These are phyloP conservation scores for Alternaria gansuensis DNA, from an alignment of 2,329 filamentous ascomycete species.

Conservation along the genomic window DNA sequence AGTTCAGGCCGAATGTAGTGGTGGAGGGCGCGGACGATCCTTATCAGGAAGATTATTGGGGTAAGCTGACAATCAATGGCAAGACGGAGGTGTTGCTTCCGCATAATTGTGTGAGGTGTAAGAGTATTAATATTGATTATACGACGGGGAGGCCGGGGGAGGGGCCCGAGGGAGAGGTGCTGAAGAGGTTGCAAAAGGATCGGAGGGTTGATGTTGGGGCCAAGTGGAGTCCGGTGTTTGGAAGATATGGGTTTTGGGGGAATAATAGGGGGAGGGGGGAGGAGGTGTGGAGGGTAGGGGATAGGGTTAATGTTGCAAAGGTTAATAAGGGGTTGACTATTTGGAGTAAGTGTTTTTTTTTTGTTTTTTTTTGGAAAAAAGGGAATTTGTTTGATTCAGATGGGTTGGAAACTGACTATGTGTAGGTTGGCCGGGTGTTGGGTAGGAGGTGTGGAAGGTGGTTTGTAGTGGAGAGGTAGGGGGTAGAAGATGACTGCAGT, in stretches of 20 bases:
- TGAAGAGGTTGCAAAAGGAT: conserved; percentile 58
- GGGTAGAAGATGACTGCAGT: too few relatives aligned
- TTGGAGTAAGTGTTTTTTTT: conserved; percentile 53
- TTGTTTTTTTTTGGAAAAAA: too few relatives aligned
- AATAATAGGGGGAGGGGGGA: conserved; percentile 19
- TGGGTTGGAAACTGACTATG: background rate
- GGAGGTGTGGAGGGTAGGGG: conserved; percentile 51
- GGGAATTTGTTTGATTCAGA: too few relatives aligned
- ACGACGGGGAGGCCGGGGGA: conserved; percentile 53
- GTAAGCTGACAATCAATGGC: conserved; percentile 48
- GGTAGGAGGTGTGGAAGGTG: background rate
- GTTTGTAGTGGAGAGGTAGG: background rate
- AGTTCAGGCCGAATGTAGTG: conserved; percentile 60
- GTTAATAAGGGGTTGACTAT: conserved; percentile 53
- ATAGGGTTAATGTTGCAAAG: conserved; percentile 54
- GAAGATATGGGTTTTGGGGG: conserved; percentile 57
- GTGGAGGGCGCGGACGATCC: conserved; percentile 52
- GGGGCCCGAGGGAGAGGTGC: conserved; percentile 52
- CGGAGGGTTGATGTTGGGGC: conserved; percentile 56
- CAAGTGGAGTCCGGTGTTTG: conserved; percentile 61
- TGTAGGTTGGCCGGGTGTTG: conserved; percentile 15
- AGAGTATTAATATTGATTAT: conserved; percentile 60
- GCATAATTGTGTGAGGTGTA: conserved; percentile 59
- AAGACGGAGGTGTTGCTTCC: conserved; percentile 48
- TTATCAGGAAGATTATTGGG: conserved; percentile 61